A percentile compares a stretch with the other conserved stretches of the same genome.
Evolutionary conservation across 306 rosid species (phyloP).

Genomic region (Quercus aquifolioides): DNA sequence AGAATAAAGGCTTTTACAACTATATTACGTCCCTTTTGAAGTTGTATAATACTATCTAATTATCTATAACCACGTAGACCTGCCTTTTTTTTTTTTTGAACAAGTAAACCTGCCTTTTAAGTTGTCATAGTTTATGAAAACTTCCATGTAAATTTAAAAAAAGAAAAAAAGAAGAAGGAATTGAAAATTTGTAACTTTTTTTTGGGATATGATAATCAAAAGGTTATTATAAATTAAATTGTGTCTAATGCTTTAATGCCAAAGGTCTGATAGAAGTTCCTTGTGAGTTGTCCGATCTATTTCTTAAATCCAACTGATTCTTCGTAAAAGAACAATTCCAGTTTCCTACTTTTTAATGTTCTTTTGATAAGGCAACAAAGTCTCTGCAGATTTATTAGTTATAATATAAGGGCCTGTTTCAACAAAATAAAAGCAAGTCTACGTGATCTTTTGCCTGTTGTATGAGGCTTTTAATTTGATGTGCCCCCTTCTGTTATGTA

Average conservation of each 20-base stretch:
- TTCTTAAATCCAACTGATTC: neutral
- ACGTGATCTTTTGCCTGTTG: constrained; percentile 19
- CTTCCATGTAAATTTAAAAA: neutral
- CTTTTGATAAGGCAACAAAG: too few relatives aligned
- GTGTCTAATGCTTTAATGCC: neutral
- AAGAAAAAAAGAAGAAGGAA: neutral
- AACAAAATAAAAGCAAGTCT: constrained; percentile 27
- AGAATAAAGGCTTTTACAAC: constrained; percentile 44
- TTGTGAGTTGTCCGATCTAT: neutral
- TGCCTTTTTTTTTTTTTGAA: too few relatives aligned
- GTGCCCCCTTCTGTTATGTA: too few relatives aligned
- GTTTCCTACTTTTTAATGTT: neutral
- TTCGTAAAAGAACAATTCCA: neutral
- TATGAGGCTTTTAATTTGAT: constrained; percentile 13
- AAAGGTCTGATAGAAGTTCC: neutral
- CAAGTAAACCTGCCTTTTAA: constrained; percentile 5
- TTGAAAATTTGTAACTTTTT: neutral
- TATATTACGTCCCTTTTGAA: constrained; percentile 32
- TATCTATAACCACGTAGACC: neutral
- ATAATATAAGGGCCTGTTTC: neutral
- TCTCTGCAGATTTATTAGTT: too few relatives aligned
- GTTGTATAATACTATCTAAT: neutral
- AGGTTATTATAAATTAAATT: neutral
- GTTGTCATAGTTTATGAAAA: neutral
- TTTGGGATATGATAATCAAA: neutral